phyloP scores from a whole-genome alignment of 139 green algal genomes.

The Coelastrella sp. region DNA sequence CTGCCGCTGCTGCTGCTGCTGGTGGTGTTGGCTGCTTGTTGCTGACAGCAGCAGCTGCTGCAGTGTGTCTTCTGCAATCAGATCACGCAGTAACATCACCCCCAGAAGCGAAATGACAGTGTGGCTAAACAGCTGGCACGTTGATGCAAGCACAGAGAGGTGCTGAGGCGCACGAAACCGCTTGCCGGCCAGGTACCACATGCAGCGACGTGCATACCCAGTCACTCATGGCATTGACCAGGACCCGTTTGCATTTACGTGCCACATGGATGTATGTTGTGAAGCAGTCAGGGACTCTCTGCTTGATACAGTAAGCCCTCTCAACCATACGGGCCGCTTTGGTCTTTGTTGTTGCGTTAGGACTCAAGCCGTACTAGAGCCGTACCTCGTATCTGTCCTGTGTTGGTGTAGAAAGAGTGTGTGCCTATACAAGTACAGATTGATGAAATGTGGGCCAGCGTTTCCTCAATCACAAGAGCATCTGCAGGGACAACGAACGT shows the following conservation, averaged over 20 bases:
- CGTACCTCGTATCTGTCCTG: slow-evolving; percentile 5
- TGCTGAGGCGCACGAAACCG: too few relatives aligned
- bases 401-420: slow-evolving; percentile 40
- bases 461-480: slow-evolving; percentile 21
- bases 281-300: too few relatives aligned
- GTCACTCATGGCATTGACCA: background rate
- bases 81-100: too few relatives aligned
- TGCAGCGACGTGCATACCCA: background rate
- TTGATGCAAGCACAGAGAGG: too few relatives aligned
- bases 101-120: too few relatives aligned
- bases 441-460: background rate
- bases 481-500: slow-evolving; percentile 5
- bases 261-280: too few relatives aligned
- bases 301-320: too few relatives aligned
- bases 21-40: background rate
- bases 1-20: slow-evolving; percentile 17
- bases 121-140: too few relatives aligned
- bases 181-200: background rate
- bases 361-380: background rate
- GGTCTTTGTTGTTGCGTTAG: too few relatives aligned
- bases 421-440: background rate
- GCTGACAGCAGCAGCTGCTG: background rate
- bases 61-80: background rate
- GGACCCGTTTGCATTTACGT: too few relatives aligned
- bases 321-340: too few relatives aligned